Percentiles rank a stretch among this genome's conserved stretches.
phyloP scores from a whole-genome alignment of 768 basidiomycete genomes.

The Crassisporium funariophilum region DNA sequence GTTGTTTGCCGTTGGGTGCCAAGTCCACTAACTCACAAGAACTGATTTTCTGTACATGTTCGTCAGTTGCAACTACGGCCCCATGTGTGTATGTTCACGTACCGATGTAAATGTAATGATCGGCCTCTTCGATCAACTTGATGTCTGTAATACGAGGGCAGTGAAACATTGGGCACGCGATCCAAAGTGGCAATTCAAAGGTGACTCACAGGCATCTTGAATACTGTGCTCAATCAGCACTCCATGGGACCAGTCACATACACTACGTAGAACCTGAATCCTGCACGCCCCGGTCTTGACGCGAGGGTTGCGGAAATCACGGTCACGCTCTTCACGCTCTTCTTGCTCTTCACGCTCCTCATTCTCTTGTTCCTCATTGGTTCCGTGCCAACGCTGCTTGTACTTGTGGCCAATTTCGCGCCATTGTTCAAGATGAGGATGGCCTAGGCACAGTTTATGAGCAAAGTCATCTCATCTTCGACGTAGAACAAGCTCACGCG shows the following conservation, averaged over 20 bases:
- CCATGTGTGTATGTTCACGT: slow-evolving; percentile 22
- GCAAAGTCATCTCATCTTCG: neutral
- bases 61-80: too few relatives aligned
- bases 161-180: neutral
- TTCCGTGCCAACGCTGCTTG: slow-evolving; percentile 63
- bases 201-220: slow-evolving; percentile 83
- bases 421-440: slow-evolving; percentile 72
- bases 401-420: slow-evolving; percentile 57
- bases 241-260: slow-evolving; percentile 94
- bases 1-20: neutral
- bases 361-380: slow-evolving; percentile 23
- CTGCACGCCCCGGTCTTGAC: slow-evolving; percentile 54
- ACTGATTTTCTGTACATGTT: slow-evolving; percentile 70
- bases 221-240: slow-evolving; percentile 89
- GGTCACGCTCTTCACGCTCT: neutral
- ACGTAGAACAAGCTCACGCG: slow-evolving; percentile 37
- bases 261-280: slow-evolving; percentile 84
- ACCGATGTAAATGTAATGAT: slow-evolving; percentile 94
- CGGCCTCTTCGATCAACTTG: slow-evolving; percentile 79
- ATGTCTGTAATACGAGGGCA: slow-evolving; percentile 48
- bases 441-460: slow-evolving; percentile 35
- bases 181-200: neutral
- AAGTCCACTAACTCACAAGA: slow-evolving; percentile 61
- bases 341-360: neutral
- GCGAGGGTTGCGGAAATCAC: slow-evolving; percentile 26